Percentiles rank a stretch among this genome's conserved stretches.
phyloP scores from a whole-genome alignment of 495 filamentous ascomycete genomes.

The Viridothelium virens region DNA sequence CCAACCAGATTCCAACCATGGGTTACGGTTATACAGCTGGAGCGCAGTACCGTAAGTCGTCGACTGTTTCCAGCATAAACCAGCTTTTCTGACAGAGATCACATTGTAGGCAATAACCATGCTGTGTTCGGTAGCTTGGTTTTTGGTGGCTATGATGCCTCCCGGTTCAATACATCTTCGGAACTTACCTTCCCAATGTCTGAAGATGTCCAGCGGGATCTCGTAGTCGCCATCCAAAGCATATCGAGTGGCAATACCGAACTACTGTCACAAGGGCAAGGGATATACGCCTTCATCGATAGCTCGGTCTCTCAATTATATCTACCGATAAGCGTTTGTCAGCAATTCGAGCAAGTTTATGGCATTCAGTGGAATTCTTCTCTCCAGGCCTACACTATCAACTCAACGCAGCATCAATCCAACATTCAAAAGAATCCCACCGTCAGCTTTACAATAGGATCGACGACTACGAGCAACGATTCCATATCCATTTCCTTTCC shows the following conservation, averaged over 20 bases:
- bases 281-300: conserved; percentile 48
- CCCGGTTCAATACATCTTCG: conserved; percentile 48
- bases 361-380: conserved; percentile 51
- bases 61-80: conserved; percentile 11
- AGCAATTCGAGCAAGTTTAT: conserved; percentile 51
- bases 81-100: neutral
- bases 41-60: conserved; percentile 49
- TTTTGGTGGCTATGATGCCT: conserved; percentile 55
- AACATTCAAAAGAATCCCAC: conserved; percentile 24
- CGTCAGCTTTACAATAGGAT: conserved; percentile 53
- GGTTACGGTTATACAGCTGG: conserved; percentile 64
- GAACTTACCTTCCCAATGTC: conserved; percentile 44
- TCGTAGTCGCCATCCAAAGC: conserved; percentile 27
- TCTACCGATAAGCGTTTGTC: conserved; percentile 53
- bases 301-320: conserved; percentile 59
- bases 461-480: conserved; percentile 33
- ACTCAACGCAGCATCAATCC: conserved; percentile 15
- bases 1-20: conserved; percentile 50
- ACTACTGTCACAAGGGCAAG: conserved; percentile 15
- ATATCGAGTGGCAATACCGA: conserved; percentile 23
- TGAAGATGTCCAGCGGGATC: conserved; percentile 39
- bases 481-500: conserved; percentile 56
- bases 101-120: conserved; percentile 24
- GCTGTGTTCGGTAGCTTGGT: conserved; percentile 48
- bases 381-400: conserved; percentile 39